Evolutionary conservation across 1,284 basidiomycete genomes (phyloP).

Genomic region (Puccinia polysora): DNA sequence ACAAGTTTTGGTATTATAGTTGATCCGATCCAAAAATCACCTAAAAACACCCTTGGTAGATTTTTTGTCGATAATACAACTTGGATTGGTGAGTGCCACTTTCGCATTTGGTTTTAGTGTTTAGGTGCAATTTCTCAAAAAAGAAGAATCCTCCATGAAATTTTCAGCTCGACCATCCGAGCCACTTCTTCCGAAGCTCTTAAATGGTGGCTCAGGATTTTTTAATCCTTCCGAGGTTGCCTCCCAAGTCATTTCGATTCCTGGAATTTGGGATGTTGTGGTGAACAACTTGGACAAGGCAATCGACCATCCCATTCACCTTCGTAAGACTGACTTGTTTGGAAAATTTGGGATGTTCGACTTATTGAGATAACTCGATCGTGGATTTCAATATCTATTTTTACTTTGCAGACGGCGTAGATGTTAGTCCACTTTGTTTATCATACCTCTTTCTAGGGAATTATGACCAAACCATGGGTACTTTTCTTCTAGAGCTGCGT

Average conservation of each 20-base stretch:
- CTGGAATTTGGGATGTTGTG: conserved; percentile 47
- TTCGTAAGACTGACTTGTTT: not conserved
- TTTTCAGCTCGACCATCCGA: conserved; percentile 1
- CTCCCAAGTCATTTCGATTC: not conserved
- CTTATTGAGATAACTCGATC: not conserved
- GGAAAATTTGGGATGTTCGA: not conserved
- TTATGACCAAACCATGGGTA: no score
- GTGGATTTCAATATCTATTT: no score
- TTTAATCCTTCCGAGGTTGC: not conserved
- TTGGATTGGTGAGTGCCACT: conserved; percentile 10
- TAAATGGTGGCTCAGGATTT: not conserved
- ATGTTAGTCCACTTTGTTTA: no score
- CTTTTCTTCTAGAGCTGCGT: not conserved
- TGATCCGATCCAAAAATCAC: not conserved
- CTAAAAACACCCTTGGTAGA: not conserved
- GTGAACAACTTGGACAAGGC: conserved; percentile 53
- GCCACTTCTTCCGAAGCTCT: not conserved
- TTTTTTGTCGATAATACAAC: conserved; percentile 6
- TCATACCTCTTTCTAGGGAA: no score
- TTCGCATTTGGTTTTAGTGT: no score
- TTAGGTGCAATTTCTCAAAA: no score
- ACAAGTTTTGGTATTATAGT: conserved; percentile 20
- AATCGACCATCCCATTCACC: conserved; percentile 52
- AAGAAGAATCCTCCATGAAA: not conserved
- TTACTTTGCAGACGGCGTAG: no score